A percentile compares a stretch with the other conserved stretches of the same genome.
Evolutionary conservation across 495 filamentous ascomycete genomes (phyloP).

Genomic region (Podospora fimiseda): DNA sequence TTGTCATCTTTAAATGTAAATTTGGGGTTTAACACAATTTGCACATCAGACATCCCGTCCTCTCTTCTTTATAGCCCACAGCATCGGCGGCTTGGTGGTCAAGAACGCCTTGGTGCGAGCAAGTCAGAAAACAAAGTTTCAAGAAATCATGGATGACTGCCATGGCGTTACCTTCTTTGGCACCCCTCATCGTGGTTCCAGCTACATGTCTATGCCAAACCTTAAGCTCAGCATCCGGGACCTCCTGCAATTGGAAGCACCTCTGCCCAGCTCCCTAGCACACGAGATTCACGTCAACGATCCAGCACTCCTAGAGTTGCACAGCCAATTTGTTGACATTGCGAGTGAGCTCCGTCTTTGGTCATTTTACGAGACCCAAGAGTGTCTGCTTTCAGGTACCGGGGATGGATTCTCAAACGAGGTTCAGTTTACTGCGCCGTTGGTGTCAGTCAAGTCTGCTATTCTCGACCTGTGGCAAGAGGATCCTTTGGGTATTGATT

Average conservation of each 20-base stretch:
- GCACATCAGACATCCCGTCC: constrained; percentile 35
- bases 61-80: constrained; percentile 60
- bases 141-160: constrained; percentile 47
- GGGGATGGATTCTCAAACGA: constrained; percentile 20
- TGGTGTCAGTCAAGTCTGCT: constrained; percentile 58
- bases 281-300: constrained; percentile 47
- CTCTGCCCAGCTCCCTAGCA: constrained; percentile 44
- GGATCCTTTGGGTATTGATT: constrained; percentile 50
- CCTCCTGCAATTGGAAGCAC: constrained; percentile 49
- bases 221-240: constrained; percentile 49
- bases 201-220: constrained; percentile 53
- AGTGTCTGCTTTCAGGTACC: constrained; percentile 49
- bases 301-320: constrained; percentile 40
- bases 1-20: neutral
- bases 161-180: constrained; percentile 58
- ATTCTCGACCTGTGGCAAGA: constrained; percentile 51
- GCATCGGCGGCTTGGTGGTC: constrained; percentile 56
- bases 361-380: constrained; percentile 59
- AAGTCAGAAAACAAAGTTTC: constrained; percentile 31
- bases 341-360: constrained; percentile 60
- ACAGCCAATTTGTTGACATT: constrained; percentile 52
- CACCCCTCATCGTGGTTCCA: constrained; percentile 61
- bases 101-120: constrained; percentile 52
- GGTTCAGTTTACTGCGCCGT: constrained; percentile 48
- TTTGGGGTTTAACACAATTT: neutral